phyloP scores from a whole-genome alignment of 139 green algal species.

The Marvania coccoides region DNA sequence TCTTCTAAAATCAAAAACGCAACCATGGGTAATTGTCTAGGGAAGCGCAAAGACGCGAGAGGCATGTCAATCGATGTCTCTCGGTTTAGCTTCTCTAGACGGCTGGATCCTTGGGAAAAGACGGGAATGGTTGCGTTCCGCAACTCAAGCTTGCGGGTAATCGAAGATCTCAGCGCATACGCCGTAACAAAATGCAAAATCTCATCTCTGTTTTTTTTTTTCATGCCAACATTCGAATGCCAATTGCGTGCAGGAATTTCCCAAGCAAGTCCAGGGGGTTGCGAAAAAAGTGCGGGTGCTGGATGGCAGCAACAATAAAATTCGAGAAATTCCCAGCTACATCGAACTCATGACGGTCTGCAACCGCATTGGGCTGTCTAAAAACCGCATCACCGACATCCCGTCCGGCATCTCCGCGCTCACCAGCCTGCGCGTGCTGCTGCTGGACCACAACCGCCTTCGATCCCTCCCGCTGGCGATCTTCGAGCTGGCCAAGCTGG shows the following conservation, averaged over 20 bases:
- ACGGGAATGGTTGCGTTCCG: conserved; percentile 24
- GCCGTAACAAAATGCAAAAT: too few relatives aligned
- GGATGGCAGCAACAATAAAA: conserved; percentile 34
- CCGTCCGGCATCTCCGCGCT: not conserved
- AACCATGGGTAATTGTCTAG: conserved; percentile 10
- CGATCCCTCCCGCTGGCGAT: conserved; percentile 34
- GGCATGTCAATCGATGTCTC: not conserved
- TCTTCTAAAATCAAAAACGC: not conserved
- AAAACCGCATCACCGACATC: conserved; percentile 24
- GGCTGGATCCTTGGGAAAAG: conserved; percentile 20
- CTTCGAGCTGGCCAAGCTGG: conserved; percentile 26
- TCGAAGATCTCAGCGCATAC: too few relatives aligned
- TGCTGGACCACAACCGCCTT: conserved; percentile 31
- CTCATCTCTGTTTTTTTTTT: too few relatives aligned
- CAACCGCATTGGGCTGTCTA: conserved; percentile 19
- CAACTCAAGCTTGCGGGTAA: conserved; percentile 4
- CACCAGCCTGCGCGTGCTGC: conserved; percentile 10
- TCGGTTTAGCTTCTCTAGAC: not conserved
- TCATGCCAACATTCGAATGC: not conserved
- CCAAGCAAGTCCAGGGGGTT: conserved; percentile 12
- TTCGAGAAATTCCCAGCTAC: conserved; percentile 15
- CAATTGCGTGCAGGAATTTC: conserved; percentile 28
- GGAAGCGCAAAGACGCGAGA: not conserved
- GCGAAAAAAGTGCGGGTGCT: conserved; percentile 19
- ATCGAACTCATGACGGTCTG: conserved; percentile 13